A percentile compares a stretch with the other conserved stretches of the same genome.
Evolutionary conservation across 345 rosid species (phyloP).

Genomic region (Arabidopsis arenosa): DNA sequence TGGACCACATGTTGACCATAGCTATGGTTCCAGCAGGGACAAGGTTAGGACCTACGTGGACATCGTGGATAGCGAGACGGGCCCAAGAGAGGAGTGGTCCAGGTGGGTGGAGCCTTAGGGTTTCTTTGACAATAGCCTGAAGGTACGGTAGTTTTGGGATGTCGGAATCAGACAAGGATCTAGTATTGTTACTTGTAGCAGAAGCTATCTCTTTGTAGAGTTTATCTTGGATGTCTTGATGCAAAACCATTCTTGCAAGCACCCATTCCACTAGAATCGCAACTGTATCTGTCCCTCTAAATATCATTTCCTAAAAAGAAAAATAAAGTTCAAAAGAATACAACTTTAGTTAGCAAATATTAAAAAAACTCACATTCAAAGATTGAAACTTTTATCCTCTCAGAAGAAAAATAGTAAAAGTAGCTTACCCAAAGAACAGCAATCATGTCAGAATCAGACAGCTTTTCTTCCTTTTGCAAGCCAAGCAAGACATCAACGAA

Average conservation of each 20-base stretch:
- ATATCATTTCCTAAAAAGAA: conserved; percentile 74
- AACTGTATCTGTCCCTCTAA: conserved; percentile 88
- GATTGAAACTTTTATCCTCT: neutral
- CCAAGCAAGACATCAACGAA: conserved; percentile 85
- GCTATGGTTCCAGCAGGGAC: conserved; percentile 85
- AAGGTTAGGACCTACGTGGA: conserved; percentile 54
- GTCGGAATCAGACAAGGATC: conserved; percentile 60
- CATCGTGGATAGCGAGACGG: conserved; percentile 75
- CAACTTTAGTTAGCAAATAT: neutral
- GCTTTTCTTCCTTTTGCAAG: conserved; percentile 59
- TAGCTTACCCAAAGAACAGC: conserved; percentile 84
- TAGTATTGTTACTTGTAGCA: conserved; percentile 43
- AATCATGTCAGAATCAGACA: conserved; percentile 71
- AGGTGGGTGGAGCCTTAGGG: conserved; percentile 83
- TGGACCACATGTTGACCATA: conserved; percentile 97
- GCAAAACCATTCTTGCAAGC: conserved; percentile 78
- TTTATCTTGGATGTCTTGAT: conserved; percentile 62
- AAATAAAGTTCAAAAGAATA: neutral
- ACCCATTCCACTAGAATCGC: conserved; percentile 91
- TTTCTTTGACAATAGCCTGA: conserved; percentile 74
- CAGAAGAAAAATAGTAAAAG: neutral
- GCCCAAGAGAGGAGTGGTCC: conserved; percentile 96
- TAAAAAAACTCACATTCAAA: neutral
- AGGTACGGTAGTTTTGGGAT: conserved; percentile 61
- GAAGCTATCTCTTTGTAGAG: conserved; percentile 68